Conservation (phyloP, 257 asterid species). For the Thymus quinquecostatus region DNA sequence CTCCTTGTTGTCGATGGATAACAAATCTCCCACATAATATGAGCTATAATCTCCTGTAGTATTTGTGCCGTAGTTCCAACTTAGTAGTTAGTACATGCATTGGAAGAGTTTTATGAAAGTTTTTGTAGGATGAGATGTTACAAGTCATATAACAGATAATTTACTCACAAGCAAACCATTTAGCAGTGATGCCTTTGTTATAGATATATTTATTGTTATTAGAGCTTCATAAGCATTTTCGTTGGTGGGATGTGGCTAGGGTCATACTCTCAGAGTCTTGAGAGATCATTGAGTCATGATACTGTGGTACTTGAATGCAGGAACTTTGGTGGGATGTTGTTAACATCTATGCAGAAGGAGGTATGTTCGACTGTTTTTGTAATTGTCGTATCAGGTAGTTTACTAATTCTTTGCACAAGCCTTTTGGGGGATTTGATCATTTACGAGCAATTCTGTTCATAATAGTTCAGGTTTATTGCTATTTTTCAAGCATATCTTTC, state of each 20-base stretch:
- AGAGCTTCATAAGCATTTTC: no score
- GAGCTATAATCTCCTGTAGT: no score
- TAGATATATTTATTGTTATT: neutral
- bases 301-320: neutral
- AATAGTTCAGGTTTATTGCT: neutral
- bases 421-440: neutral
- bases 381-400: neutral
- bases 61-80: neutral
- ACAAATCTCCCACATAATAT: no score
- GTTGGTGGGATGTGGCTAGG: no score
- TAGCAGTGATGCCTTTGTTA: neutral
- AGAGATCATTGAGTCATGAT: no score
- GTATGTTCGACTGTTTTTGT: neutral
- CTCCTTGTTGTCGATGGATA: neutral
- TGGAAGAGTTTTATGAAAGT: neutral
- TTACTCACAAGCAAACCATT: conserved; percentile 2
- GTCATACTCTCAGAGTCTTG: no score
- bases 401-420: neutral
- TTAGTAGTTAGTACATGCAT: neutral
- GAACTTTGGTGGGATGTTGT: neutral
- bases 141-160: neutral
- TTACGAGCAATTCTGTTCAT: neutral
- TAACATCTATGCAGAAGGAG: neutral
- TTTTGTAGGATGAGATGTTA: neutral
- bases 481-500: neutral